phyloP scores from a whole-genome alignment of 352 stramenopile species.

The Peronospora farinosa region DNA sequence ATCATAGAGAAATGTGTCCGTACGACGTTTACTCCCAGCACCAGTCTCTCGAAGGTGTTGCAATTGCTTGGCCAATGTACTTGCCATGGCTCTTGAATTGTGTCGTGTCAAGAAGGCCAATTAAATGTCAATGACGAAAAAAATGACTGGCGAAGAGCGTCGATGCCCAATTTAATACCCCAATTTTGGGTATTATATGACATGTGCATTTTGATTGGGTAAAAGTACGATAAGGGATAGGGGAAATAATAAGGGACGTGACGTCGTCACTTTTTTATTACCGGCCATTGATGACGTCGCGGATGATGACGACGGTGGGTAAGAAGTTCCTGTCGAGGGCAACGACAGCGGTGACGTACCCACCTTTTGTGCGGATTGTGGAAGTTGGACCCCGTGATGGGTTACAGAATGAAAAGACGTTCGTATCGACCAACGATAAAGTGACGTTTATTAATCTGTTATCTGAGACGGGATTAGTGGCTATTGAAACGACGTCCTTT shows the following conservation, averaged over 20 bases:
- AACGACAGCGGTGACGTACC: constrained; percentile 29
- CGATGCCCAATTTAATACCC: neutral
- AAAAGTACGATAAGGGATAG: too few relatives aligned
- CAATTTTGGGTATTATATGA: too few relatives aligned
- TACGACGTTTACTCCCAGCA: constrained; percentile 74
- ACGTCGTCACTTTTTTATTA: too few relatives aligned
- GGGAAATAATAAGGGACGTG: too few relatives aligned
- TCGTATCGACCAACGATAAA: constrained; percentile 88
- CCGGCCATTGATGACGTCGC: neutral
- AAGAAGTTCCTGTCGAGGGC: constrained; percentile 7
- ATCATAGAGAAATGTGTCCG: constrained; percentile 83
- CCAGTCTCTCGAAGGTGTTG: constrained; percentile 74
- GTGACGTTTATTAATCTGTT: constrained; percentile 89
- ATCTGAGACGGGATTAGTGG: constrained; percentile 78
- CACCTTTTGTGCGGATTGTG: constrained; percentile 85
- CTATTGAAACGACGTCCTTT: constrained; percentile 92
- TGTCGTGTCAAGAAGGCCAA: neutral
- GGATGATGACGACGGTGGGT: constrained; percentile 1
- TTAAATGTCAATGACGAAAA: too few relatives aligned
- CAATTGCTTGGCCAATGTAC: constrained; percentile 68
- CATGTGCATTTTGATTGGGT: too few relatives aligned
- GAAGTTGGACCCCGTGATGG: constrained; percentile 94
- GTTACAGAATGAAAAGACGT: constrained; percentile 91
- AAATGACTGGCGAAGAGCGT: constrained; percentile 20
- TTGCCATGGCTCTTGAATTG: constrained; percentile 37